Conservation (phyloP, 768 basidiomycete species). For the Chlorophyllum brunneum region DNA sequence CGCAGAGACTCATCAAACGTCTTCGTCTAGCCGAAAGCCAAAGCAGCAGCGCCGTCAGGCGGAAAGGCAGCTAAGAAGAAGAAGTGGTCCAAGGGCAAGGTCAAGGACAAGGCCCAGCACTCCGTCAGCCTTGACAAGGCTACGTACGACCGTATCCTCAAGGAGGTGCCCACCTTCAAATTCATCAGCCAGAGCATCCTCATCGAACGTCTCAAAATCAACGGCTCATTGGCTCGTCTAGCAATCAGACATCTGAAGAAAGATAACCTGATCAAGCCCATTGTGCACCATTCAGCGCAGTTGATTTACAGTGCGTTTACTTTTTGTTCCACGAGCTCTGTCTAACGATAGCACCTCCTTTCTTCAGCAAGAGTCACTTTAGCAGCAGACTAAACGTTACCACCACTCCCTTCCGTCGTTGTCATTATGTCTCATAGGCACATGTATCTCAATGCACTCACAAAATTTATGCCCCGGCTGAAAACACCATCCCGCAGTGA, state of each 20-base stretch:
- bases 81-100: slow-evolving; percentile 99
- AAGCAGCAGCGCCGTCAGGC: slow-evolving; percentile 63
- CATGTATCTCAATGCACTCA: slow-evolving; percentile 32
- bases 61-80: slow-evolving; percentile 98
- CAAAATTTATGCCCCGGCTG: slow-evolving; percentile 31
- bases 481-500: not conserved
- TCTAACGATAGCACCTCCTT: not conserved
- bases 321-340: not conserved
- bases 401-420: slow-evolving; percentile 14
- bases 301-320: slow-evolving; percentile 86
- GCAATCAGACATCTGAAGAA: slow-evolving; percentile 91
- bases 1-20: slow-evolving; percentile 19
- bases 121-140: slow-evolving; percentile 92
- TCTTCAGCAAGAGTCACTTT: slow-evolving; percentile 46
- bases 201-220: slow-evolving; percentile 97
- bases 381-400: slow-evolving; percentile 36
- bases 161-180: slow-evolving; percentile 98
- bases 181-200: slow-evolving; percentile 98
- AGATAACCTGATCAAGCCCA: slow-evolving; percentile 91
- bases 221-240: slow-evolving; percentile 88
- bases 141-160: slow-evolving; percentile 90
- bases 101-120: slow-evolving; percentile 99
- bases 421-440: slow-evolving; percentile 31
- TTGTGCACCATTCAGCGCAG: slow-evolving; percentile 94
- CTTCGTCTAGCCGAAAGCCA: slow-evolving; percentile 59